phyloP scores from a whole-genome alignment of 75 land plant species.

The Chamaecyparis obtusa region DNA sequence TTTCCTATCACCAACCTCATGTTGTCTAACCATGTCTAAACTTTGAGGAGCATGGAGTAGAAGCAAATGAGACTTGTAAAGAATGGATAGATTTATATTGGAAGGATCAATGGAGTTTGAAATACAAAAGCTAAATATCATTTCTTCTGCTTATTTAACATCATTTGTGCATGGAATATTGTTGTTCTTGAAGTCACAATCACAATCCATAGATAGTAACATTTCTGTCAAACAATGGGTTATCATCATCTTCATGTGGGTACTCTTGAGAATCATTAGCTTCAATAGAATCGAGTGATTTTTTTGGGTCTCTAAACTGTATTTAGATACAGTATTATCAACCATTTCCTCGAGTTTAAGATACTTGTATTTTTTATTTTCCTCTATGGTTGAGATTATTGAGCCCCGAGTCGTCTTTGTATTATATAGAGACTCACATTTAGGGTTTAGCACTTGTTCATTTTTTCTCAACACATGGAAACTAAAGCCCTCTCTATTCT shows the following conservation, averaged over 20 bases:
- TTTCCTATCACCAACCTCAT: no score
- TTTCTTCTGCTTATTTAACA: slow-evolving; percentile 1
- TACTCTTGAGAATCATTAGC: background rate
- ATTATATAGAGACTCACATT: no score
- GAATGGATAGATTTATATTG: slow-evolving; percentile 16
- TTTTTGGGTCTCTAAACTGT: background rate
- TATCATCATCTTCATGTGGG: slow-evolving; percentile 22
- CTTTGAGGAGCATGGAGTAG: slow-evolving; percentile 22
- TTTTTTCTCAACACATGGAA: no score
- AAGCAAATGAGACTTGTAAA: slow-evolving; percentile 34
- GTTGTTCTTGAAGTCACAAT: background rate
- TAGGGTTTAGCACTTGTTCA: no score
- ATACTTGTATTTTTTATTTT: no score
- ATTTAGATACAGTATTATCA: background rate
- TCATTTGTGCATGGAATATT: background rate
- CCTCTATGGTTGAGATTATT: no score
- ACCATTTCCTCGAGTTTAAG: no score
- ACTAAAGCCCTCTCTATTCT: no score
- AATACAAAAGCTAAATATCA: slow-evolving; percentile 24
- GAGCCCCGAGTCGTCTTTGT: no score
- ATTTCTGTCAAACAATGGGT: slow-evolving; percentile 63
- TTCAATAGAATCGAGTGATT: background rate
- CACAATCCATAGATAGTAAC: slow-evolving; percentile 42
- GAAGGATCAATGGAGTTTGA: slow-evolving; percentile 5
- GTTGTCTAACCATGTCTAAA: background rate